These are phyloP conservation scores for Xylariales sp. DNA, from an alignment of 2,329 filamentous ascomycete genomes.

Conservation along the genomic window DNA sequence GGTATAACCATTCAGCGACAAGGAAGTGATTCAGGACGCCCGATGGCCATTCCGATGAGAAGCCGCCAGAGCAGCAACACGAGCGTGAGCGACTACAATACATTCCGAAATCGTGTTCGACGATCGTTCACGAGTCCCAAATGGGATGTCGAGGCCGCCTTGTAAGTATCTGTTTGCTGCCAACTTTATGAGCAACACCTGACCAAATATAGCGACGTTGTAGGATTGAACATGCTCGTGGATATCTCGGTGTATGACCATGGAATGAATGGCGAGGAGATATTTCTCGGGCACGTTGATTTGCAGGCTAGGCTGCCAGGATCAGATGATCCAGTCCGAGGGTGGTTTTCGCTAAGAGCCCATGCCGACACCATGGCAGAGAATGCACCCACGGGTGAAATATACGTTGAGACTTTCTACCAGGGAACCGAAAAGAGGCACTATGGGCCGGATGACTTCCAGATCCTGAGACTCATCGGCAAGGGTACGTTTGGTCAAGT, in stretches of 20 bases:
- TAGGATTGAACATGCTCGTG: constrained; percentile 83
- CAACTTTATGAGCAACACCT: not conserved
- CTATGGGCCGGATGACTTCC: constrained; percentile 91
- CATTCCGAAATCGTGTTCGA: constrained; percentile 53
- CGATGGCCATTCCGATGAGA: constrained; percentile 95
- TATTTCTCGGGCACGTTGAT: constrained; percentile 88
- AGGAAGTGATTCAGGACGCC: constrained; percentile 74
- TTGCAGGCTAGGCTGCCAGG: constrained; percentile 63
- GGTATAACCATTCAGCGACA: constrained; percentile 62
- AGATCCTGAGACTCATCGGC: constrained; percentile 92
- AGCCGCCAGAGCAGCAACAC: constrained; percentile 96
- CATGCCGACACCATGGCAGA: constrained; percentile 68
- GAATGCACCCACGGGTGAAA: constrained; percentile 76
- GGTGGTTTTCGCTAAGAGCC: constrained; percentile 80
- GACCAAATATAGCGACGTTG: constrained; percentile 67
- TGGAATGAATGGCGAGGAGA: constrained; percentile 71
- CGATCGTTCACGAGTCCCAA: constrained; percentile 73
- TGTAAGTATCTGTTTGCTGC: constrained; percentile 57
- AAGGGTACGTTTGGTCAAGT: constrained; percentile 99
- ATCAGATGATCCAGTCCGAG: constrained; percentile 67
- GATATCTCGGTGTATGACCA: constrained; percentile 93
- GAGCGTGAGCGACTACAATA: constrained; percentile 64
- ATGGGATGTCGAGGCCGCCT: constrained; percentile 93
- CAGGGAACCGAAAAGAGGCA: constrained; percentile 85
- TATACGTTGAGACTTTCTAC: constrained; percentile 81